Evolutionary conservation across 768 basidiomycete species (phyloP), one percentile per base, ranked within the genome.

Genomic region (Tulasnella sp.): DNA sequence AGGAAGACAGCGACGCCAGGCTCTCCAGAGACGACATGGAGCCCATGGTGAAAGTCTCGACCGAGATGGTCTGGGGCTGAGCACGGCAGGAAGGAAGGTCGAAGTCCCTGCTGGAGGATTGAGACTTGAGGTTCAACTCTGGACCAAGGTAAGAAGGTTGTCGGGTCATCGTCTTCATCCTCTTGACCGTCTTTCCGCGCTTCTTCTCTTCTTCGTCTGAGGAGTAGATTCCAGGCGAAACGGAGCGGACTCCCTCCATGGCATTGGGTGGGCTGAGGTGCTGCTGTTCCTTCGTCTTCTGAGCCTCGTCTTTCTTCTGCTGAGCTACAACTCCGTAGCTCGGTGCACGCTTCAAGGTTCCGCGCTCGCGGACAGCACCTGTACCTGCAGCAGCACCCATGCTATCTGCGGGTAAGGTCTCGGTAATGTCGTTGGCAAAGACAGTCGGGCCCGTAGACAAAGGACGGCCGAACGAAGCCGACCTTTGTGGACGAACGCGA

Each of bases 141-240:
- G 31, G 28, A 42, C 78, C 78, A 22, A 79, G 44, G 40, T 44
- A 72, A 8, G 64, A 72, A 24, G 60, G 64, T 58, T 37, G 76
- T 5, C 78, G 31, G 41, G 28, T 41, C 31, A 72, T 41, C 58
- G 31, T 72, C 42, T 79, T 79, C 41, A 74, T 44, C 28, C 78
- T 41, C 44, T 79, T 79, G 78, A 54, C 54, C 5, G 78, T 46
- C 72, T 79, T 79, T 42, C 41, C n/a, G 31, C 78, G 78, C 34
- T 28, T 69, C 78, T 73, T 79, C 69, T 79, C 78, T 41, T 79
- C 78, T 42, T 79, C 78, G 46, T 80, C 79, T 24, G 79, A 80
- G 14, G 79, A 80, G 34, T 80, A 73, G 12, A 75, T 37, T 34
- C 50, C 77, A 40, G 77, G 77, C 40, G 77, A 78, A 20, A 46